phyloP scores from a whole-genome alignment of 2,329 filamentous ascomycete genomes.

The Ascochyta viciae-villosae region DNA sequence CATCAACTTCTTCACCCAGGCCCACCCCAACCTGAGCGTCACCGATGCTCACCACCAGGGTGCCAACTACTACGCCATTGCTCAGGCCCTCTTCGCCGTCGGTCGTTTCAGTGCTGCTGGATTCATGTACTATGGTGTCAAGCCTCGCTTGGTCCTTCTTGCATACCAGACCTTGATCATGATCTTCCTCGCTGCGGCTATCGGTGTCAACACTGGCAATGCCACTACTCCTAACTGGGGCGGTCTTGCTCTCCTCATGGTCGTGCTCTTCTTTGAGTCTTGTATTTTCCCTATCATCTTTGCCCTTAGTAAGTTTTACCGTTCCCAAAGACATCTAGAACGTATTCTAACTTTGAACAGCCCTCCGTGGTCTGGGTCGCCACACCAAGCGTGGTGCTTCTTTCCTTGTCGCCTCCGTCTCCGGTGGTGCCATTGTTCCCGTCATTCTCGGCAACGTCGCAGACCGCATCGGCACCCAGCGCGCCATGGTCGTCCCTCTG shows the following conservation, averaged over 20 bases:
- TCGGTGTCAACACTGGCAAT: conserved; percentile 42
- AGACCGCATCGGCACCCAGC: conserved; percentile 40
- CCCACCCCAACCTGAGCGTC: conserved; percentile 37
- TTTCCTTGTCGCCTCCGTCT: conserved; percentile 47
- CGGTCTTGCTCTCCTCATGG: conserved; percentile 46
- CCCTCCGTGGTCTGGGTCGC: conserved; percentile 47
- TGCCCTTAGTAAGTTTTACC: conserved; percentile 27
- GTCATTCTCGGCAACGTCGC: conserved; percentile 48
- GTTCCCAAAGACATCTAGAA: too few relatives aligned
- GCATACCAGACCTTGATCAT: conserved; percentile 47
- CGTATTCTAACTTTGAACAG: not conserved
- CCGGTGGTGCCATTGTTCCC: conserved; percentile 46
- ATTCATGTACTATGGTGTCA: conserved; percentile 45
- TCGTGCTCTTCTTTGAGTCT: conserved; percentile 50
- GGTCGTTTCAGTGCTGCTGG: conserved; percentile 49
- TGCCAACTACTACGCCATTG: conserved; percentile 50
- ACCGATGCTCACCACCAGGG: conserved; percentile 42
- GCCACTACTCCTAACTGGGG: conserved; percentile 43
- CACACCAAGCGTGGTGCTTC: conserved; percentile 51
- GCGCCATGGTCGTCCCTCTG: conserved; percentile 47
- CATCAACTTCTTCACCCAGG: conserved; percentile 50
- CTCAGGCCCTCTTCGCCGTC: conserved; percentile 47
- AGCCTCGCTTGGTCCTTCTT: conserved; percentile 48
- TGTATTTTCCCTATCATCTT: conserved; percentile 52
- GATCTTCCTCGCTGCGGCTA: conserved; percentile 46